phyloP scores from a whole-genome alignment of 2,329 filamentous ascomycete species.

The Aschersonia sp. region DNA sequence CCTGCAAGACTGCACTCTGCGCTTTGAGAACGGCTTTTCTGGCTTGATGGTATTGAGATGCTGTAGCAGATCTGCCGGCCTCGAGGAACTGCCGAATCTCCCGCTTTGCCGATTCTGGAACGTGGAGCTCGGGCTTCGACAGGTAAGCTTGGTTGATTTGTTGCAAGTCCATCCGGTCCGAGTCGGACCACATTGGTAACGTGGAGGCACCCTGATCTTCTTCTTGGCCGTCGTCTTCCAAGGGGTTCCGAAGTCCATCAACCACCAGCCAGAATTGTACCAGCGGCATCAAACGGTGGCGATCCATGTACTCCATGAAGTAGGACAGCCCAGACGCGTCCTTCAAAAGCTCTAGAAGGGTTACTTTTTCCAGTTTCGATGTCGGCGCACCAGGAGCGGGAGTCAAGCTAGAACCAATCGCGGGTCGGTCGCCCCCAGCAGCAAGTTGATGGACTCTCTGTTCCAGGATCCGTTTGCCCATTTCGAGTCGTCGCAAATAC shows the following conservation, averaged over 20 bases:
- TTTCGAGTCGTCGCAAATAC: conserved; percentile 80
- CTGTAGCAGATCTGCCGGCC: conserved; percentile 60
- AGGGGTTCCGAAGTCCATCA: conserved; percentile 84
- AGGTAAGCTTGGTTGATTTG: conserved; percentile 89
- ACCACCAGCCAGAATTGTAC: conserved; percentile 99
- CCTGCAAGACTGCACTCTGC: conserved; percentile 71
- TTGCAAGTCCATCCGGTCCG: conserved; percentile 74
- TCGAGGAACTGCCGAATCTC: conserved; percentile 65
- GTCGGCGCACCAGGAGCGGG: conserved; percentile 18
- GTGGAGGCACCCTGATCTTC: conserved; percentile 51
- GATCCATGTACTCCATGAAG: conserved; percentile 99
- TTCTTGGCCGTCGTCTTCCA: conserved; percentile 58
- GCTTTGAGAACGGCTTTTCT: conserved; percentile 66
- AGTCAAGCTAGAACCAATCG: conserved; percentile 10
- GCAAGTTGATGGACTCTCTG: conserved; percentile 76
- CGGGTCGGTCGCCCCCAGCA: conserved; percentile 41
- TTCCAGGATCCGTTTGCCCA: conserved; percentile 79
- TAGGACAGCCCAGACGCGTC: conserved; percentile 86
- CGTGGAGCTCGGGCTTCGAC: conserved; percentile 64
- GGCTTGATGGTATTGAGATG: conserved; percentile 70
- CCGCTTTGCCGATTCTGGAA: conserved; percentile 52
- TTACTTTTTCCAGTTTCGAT: conserved; percentile 59
- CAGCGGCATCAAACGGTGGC: conserved; percentile 68
- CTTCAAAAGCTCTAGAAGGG: conserved; percentile 72
- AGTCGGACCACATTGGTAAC: conserved; percentile 59